Conservation (phyloP, 306 rosid species). For the Prosopis cineraria region DNA sequence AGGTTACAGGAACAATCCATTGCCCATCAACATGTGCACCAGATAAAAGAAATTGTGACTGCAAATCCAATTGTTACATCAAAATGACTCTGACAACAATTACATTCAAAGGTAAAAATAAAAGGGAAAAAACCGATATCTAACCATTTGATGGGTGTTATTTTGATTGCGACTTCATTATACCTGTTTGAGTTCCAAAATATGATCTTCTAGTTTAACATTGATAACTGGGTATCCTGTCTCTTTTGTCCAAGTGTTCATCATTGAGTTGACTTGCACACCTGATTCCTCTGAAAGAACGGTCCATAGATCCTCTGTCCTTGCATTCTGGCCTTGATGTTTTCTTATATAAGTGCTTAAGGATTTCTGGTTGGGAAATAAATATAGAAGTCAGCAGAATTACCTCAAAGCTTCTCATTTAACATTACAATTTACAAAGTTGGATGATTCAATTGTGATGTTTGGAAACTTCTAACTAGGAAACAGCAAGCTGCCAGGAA, state of each 20-base stretch:
- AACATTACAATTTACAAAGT: background rate
- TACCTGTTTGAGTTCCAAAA: slow-evolving; percentile 65
- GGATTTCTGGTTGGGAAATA: slow-evolving; percentile 53
- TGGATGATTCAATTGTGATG: slow-evolving; percentile 2
- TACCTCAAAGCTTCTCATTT: background rate
- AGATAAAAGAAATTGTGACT: slow-evolving; percentile 58
- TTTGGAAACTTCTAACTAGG: slow-evolving; percentile 9
- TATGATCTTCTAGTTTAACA: slow-evolving; percentile 43
- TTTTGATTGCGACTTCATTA: slow-evolving; percentile 18
- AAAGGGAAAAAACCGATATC: background rate
- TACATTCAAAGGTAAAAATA: background rate
- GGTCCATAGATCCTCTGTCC: slow-evolving; percentile 65
- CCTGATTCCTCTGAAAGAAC: slow-evolving; percentile 63
- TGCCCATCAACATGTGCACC: slow-evolving; percentile 46
- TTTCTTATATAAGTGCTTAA: slow-evolving; percentile 51
- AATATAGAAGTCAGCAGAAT: slow-evolving; percentile 8
- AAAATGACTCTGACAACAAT: slow-evolving; percentile 16
- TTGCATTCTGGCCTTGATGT: slow-evolving; percentile 59
- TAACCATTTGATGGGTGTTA: background rate
- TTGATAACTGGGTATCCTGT: slow-evolving; percentile 67
- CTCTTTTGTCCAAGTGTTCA: slow-evolving; percentile 66
- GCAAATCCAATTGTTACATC: slow-evolving; percentile 36
- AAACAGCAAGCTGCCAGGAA: slow-evolving; percentile 1
- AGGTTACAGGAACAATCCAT: slow-evolving; percentile 65
- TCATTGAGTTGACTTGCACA: slow-evolving; percentile 48